Evolutionary conservation across 2,329 filamentous ascomycete species (phyloP).

Genomic region (Didymella arachidicola): DNA sequence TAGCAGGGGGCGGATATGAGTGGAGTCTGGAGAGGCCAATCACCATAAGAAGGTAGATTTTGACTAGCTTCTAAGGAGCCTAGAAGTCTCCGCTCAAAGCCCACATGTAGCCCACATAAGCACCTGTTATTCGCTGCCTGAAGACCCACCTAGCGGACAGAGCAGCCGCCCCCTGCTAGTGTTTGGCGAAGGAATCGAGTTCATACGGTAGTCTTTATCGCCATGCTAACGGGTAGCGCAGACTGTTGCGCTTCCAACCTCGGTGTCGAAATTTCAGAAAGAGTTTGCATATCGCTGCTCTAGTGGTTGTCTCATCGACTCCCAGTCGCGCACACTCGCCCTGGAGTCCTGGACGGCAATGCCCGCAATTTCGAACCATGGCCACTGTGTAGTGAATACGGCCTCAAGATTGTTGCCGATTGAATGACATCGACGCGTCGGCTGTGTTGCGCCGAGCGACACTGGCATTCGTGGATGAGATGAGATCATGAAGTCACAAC

Average conservation of each 20-base stretch:
- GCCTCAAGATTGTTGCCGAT: background rate
- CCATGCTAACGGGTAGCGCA: background rate
- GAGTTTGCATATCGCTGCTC: background rate
- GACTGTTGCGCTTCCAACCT: background rate
- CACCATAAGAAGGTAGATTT: no score
- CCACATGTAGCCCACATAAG: no score
- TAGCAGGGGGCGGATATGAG: no score
- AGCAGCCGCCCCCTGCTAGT: no score
- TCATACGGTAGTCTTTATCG: background rate
- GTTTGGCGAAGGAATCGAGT: no score
- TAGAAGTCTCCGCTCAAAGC: no score
- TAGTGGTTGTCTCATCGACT: background rate
- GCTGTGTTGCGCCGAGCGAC: slow-evolving; percentile 7
- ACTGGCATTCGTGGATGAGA: slow-evolving; percentile 3
- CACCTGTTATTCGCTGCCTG: no score
- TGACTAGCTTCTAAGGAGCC: no score
- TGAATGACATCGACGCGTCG: background rate
- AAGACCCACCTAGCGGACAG: no score
- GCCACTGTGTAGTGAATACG: background rate
- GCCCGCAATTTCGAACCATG: background rate
- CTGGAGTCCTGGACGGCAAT: background rate
- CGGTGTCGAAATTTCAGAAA: background rate
- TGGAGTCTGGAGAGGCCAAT: no score
- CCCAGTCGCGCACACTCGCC: background rate
- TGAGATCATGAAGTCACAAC: background rate